Conservation (phyloP, 2,329 filamentous ascomycete genomes). For the Myriangium duriaei region DNA sequence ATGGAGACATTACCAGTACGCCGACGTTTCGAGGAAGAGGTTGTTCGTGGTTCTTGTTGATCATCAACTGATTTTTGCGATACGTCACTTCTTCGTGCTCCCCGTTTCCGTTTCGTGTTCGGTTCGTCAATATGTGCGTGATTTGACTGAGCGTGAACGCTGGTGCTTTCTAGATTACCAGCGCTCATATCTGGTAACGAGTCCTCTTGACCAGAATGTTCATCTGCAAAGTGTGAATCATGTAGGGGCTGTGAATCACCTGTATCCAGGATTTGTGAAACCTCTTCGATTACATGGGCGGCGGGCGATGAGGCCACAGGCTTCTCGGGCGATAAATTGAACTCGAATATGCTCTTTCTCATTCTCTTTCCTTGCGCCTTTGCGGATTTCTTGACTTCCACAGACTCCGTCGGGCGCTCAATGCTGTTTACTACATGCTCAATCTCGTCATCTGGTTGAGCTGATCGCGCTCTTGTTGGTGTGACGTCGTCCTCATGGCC, state of each 20-base stretch:
- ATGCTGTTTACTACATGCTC: conserved; percentile 19
- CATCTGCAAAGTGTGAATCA: no score
- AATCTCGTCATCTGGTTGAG: neutral
- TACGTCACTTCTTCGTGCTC: conserved; percentile 4
- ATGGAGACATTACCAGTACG: neutral
- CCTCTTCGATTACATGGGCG: conserved; percentile 4
- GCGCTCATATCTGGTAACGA: conserved; percentile 2
- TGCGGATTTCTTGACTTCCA: conserved; percentile 16
- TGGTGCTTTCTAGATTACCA: conserved; percentile 5
- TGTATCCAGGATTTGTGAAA: conserved; percentile 8
- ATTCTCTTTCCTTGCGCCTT: conserved; percentile 3
- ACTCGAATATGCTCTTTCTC: conserved; percentile 13
- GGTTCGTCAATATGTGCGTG: conserved; percentile 2
- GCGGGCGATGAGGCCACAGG: conserved; percentile 5
- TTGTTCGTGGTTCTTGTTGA: neutral
- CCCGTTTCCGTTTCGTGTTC: conserved; percentile 8
- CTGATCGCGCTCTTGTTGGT: conserved; percentile 11
- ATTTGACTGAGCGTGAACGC: conserved; percentile 2
- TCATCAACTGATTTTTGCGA: conserved; percentile 1
- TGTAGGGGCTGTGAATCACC: conserved; percentile 1
- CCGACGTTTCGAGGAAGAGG: conserved; percentile 5
- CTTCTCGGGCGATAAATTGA: conserved; percentile 8
- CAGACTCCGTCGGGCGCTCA: conserved; percentile 19
- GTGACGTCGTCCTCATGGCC: conserved; percentile 4
- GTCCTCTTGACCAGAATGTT: conserved; percentile 2